These are phyloP conservation scores for Cyclocybe cylindracea DNA, from an alignment of 768 basidiomycete species.

Conservation along the genomic window DNA sequence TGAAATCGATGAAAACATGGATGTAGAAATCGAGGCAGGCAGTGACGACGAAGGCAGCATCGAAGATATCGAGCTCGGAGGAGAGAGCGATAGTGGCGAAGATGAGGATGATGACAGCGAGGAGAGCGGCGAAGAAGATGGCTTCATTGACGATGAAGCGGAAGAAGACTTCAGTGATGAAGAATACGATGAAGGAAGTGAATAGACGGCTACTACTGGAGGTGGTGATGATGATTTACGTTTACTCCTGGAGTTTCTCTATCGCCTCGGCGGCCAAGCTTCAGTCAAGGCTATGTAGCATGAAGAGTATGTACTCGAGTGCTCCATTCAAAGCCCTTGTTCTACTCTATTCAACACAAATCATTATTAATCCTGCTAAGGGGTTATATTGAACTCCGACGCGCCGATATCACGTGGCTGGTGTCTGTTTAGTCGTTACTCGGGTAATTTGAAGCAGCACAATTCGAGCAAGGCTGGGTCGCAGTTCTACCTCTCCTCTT, in stretches of 20 bases:
- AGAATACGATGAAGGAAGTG: conserved; percentile 57
- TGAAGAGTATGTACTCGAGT: no score
- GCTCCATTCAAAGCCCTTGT: no score
- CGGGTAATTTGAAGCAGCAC: conserved; percentile 1
- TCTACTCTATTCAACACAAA: no score
- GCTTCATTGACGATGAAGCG: conserved; percentile 66
- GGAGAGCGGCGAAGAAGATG: conserved; percentile 45
- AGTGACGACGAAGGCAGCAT: conserved; percentile 65
- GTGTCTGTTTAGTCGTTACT: no score
- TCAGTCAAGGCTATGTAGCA: no score
- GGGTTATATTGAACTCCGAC: no score
- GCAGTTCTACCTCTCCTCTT: conserved; percentile 10
- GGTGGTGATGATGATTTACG: no score
- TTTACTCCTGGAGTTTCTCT: no score
- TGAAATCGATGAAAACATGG: conserved; percentile 61
- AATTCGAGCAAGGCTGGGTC: neutral
- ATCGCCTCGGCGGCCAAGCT: no score
- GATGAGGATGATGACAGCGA: conserved; percentile 64
- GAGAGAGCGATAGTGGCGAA: conserved; percentile 56
- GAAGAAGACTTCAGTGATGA: conserved; percentile 51
- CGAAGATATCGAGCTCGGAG: conserved; percentile 77
- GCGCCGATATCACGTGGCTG: no score
- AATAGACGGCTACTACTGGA: conserved; percentile 24
- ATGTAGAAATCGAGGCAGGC: conserved; percentile 68
- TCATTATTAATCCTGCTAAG: no score